phyloP scores from a whole-genome alignment of 305 asterid genomes.

The Coffea humblotiana region DNA sequence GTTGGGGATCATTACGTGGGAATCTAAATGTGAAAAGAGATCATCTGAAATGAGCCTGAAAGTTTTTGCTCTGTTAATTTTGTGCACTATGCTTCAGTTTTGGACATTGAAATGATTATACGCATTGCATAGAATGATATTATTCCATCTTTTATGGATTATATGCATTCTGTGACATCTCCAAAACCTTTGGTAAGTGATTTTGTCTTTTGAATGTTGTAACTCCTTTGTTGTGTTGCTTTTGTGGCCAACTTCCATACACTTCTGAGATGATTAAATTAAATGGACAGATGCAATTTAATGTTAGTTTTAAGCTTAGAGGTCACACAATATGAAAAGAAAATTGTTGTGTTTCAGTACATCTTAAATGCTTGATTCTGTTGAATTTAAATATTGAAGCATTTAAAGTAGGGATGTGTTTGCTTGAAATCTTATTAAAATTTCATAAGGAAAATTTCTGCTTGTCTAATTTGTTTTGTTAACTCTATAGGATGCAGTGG shows the following conservation, averaged over 20 bases:
- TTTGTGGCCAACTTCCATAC: not conserved
- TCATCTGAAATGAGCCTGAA: not conserved
- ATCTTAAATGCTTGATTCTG: not conserved
- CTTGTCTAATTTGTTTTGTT: conserved; percentile 3
- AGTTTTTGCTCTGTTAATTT: not conserved
- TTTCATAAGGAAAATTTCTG: not conserved
- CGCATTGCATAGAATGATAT: not conserved
- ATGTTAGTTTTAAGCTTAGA: not conserved
- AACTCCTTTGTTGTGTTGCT: not conserved
- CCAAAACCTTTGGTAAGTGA: not conserved
- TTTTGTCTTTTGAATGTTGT: not conserved
- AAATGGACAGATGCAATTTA: not conserved
- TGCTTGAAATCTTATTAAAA: not conserved
- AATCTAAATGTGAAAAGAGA: too few relatives aligned
- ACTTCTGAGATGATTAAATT: not conserved
- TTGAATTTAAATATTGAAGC: not conserved
- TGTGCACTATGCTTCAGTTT: not conserved
- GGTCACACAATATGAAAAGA: too few relatives aligned
- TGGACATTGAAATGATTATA: not conserved
- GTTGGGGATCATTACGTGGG: too few relatives aligned
- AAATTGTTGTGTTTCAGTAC: not conserved
- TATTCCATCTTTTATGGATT: not conserved
- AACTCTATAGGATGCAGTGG: conserved; percentile 75
- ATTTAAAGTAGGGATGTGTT: not conserved
- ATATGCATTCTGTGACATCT: not conserved